Conservation (phyloP, 2,329 filamentous ascomycete genomes). For the Colletotrichum sp. region DNA sequence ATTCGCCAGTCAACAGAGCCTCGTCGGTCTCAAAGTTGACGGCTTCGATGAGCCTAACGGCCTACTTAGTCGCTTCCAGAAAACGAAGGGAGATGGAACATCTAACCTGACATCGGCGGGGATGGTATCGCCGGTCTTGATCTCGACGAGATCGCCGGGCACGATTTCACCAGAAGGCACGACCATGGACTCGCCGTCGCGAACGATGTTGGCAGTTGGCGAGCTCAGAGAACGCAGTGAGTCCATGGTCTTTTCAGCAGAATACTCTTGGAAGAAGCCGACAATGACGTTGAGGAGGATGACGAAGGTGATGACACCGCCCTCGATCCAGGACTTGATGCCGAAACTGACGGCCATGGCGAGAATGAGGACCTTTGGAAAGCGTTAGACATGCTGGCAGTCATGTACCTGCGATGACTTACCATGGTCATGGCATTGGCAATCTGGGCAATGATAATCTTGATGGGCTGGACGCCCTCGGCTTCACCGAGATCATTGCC, state of each 20-base stretch:
- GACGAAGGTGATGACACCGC: constrained; percentile 56
- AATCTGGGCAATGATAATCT: constrained; percentile 66
- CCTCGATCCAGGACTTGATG: constrained; percentile 58
- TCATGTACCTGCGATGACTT: background rate
- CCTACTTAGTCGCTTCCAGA: constrained; percentile 72
- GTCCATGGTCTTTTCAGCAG: constrained; percentile 59
- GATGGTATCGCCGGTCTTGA: constrained; percentile 51
- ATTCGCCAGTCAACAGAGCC: constrained; percentile 67
- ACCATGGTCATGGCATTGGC: constrained; percentile 71
- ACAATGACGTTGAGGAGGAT: constrained; percentile 58
- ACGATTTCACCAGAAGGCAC: constrained; percentile 60
- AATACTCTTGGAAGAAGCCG: constrained; percentile 59
- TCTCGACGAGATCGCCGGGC: constrained; percentile 61
- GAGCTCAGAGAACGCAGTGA: constrained; percentile 54
- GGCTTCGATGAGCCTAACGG: constrained; percentile 46
- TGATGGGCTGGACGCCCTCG: constrained; percentile 58
- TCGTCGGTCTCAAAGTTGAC: constrained; percentile 66
- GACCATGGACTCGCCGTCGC: constrained; percentile 51
- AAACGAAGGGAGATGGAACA: constrained; percentile 61
- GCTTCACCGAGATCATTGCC: constrained; percentile 63
- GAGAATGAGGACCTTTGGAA: constrained; percentile 43
- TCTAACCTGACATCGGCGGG: constrained; percentile 42
- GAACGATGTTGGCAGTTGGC: constrained; percentile 53
- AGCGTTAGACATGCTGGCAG: background rate
- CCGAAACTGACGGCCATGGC: constrained; percentile 59